These are phyloP conservation scores for Erythrophleum ivorense DNA, from an alignment of 331 rosid genomes.

Conservation along the genomic window DNA sequence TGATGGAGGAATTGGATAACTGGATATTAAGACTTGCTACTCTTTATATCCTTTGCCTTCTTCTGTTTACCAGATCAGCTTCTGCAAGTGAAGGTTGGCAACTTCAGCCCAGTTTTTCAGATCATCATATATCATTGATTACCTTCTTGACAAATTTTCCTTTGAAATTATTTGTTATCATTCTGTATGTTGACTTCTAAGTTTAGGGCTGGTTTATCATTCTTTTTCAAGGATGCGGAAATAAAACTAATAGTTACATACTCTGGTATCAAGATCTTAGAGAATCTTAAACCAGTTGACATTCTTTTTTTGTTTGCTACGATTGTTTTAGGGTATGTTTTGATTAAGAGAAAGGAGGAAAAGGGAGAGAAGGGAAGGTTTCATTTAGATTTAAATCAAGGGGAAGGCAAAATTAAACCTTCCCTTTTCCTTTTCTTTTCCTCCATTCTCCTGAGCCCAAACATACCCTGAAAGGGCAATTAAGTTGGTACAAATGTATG, in stretches of 20 bases:
- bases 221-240: constrained; percentile 22
- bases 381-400: background rate
- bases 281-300: constrained; percentile 28
- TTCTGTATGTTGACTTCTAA: background rate
- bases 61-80: constrained; percentile 55
- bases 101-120: constrained; percentile 13
- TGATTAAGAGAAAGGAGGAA: background rate
- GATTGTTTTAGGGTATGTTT: constrained; percentile 17
- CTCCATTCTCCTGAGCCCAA: background rate
- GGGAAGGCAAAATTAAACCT: background rate
- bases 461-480: constrained; percentile 1
- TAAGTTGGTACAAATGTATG: constrained; percentile 16
- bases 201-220: constrained; percentile 10
- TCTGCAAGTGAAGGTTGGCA: constrained; percentile 79
- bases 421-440: background rate
- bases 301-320: constrained; percentile 6
- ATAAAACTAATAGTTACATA: constrained; percentile 32
- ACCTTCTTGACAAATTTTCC: constrained; percentile 26
- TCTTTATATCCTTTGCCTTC: constrained; percentile 49
- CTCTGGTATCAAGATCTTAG: background rate
- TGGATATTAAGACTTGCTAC: constrained; percentile 48
- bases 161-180: no score
- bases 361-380: background rate
- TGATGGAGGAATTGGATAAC: constrained; percentile 56
- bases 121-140: constrained; percentile 2